Conservation (phyloP, 2,329 filamentous ascomycete species). For the Dryadomyces quercivorus region DNA sequence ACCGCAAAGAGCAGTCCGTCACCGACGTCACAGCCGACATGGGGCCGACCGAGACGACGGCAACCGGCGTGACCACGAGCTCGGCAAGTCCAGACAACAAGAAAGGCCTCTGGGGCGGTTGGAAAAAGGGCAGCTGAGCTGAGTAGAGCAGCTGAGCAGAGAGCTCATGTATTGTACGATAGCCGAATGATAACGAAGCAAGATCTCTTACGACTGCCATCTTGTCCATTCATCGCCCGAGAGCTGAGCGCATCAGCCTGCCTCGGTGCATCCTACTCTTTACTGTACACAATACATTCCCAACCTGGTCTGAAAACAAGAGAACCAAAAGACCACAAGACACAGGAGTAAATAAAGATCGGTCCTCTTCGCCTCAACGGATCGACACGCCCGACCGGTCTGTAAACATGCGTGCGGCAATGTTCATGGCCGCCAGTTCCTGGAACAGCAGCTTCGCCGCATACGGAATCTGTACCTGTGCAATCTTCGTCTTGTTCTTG, state of each 20-base stretch:
- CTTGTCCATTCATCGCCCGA: no score
- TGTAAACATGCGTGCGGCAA: conserved; percentile 94
- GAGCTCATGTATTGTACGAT: no score
- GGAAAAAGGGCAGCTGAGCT: not conserved
- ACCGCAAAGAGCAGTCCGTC: conserved; percentile 78
- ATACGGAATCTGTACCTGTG: conserved; percentile 94
- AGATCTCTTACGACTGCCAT: not conserved
- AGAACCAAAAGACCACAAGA: no score
- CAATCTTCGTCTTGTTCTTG: conserved; percentile 98
- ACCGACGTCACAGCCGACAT: conserved; percentile 25
- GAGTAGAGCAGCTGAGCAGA: no score
- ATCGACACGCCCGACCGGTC: conserved; percentile 66
- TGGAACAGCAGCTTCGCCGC: conserved; percentile 97
- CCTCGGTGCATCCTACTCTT: no score
- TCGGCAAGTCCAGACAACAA: not conserved
- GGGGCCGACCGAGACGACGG: not conserved
- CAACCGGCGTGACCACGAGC: not conserved
- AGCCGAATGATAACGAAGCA: not conserved
- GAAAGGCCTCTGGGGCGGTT: not conserved
- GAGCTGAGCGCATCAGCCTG: no score
- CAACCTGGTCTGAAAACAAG: not conserved
- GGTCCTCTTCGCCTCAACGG: conserved; percentile 29
- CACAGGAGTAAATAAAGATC: not conserved
- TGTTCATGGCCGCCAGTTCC: conserved; percentile 96
- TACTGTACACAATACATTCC: not conserved